Conservation (phyloP, 208 protist species). For the Phytomonas francai region DNA sequence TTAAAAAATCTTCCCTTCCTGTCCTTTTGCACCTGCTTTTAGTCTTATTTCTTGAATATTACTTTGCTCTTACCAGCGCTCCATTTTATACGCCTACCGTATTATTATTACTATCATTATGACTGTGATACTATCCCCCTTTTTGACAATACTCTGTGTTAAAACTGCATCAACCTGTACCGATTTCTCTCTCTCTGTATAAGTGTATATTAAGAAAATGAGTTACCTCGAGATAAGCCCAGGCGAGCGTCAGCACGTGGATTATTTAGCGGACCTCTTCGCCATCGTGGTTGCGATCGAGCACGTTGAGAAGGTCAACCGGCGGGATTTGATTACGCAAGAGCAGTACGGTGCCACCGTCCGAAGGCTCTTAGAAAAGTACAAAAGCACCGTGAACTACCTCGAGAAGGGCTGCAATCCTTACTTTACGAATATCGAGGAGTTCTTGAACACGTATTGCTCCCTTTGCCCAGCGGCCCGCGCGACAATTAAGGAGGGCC, state of each 20-base stretch:
- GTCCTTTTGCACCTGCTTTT: no score
- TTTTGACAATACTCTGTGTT: conserved; percentile 1
- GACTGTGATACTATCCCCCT: conserved; percentile 4
- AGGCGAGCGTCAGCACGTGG: conserved; percentile 79
- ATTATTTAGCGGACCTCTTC: conserved; percentile 93
- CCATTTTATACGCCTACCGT: no score
- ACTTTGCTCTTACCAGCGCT: no score
- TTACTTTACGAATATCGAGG: conserved; percentile 78
- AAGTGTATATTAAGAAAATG: conserved; percentile 1
- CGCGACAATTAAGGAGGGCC: conserved; percentile 52
- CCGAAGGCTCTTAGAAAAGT: conserved; percentile 92
- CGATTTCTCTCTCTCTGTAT: conserved; percentile 7
- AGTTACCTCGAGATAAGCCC: conserved; percentile 22
- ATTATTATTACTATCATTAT: no score
- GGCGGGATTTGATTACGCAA: conserved; percentile 83
- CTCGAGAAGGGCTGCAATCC: conserved; percentile 55
- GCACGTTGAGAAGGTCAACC: conserved; percentile 91
- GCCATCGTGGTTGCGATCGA: conserved; percentile 91
- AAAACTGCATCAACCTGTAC: background rate
- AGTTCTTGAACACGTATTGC: conserved; percentile 90
- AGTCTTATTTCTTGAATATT: no score
- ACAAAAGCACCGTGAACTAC: conserved; percentile 83
- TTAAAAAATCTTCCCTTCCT: no score
- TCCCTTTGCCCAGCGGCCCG: conserved; percentile 52
- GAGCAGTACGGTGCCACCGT: conserved; percentile 83